phyloP scores from a whole-genome alignment of 2,329 filamentous ascomycete species.

The Arthroderma uncinatum region DNA sequence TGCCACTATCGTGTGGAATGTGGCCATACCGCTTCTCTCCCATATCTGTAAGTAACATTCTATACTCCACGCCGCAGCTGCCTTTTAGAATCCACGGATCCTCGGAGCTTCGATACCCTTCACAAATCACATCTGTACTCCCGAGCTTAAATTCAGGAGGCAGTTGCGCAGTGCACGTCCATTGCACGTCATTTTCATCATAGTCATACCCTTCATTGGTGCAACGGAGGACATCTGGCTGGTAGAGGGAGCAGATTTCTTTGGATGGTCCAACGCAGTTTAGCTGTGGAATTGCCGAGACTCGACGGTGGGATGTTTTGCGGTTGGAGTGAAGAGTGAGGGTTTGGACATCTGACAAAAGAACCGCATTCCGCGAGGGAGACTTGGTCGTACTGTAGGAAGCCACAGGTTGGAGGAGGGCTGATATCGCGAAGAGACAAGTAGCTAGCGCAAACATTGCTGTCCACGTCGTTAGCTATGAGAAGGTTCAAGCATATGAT shows the following conservation, averaged over 20 bases:
- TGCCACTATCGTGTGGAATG: constrained; percentile 22
- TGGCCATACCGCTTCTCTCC: constrained; percentile 61
- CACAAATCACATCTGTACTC: constrained; percentile 80
- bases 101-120: constrained; percentile 66
- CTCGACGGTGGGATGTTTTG: constrained; percentile 64
- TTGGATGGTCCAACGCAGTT: constrained; percentile 58
- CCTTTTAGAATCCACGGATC: constrained; percentile 84
- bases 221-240: constrained; percentile 77
- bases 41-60: constrained; percentile 61
- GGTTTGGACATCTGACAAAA: constrained; percentile 48
- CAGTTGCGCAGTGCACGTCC: constrained; percentile 66
- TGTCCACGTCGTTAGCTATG: not conserved
- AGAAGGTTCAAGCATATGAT: not conserved
- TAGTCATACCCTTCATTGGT: constrained; percentile 75
- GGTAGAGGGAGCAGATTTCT: constrained; percentile 55
- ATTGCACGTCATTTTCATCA: constrained; percentile 69
- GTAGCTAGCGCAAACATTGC: constrained; percentile 5
- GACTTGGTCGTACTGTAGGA: constrained; percentile 17
- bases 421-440: constrained; percentile 12
- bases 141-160: constrained; percentile 62
- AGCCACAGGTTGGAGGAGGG: constrained; percentile 9
- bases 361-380: constrained; percentile 33
- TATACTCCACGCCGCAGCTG: constrained; percentile 86
- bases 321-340: constrained; percentile 63
- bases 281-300: constrained; percentile 65